A percentile compares a stretch with the other conserved stretches of the same genome.
Conservation (phyloP, 23 red algal genomes). For the Gracilaria vermiculophylla region DNA sequence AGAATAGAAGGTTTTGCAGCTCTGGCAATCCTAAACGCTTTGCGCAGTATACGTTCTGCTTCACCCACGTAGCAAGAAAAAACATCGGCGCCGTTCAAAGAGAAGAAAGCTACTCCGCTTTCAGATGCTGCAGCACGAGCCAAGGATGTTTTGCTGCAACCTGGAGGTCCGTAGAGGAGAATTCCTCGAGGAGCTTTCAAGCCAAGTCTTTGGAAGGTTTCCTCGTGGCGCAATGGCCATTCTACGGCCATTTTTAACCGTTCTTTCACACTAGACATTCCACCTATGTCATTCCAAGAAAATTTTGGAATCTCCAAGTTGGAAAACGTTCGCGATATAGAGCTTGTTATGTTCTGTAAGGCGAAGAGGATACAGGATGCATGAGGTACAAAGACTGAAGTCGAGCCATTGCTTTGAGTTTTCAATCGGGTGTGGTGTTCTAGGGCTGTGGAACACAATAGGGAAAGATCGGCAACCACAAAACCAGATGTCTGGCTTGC, state of each 20-base stretch:
- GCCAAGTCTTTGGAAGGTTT: constrained; percentile 44
- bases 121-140: constrained; percentile 67
- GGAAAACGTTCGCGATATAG: too few relatives aligned
- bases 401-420: too few relatives aligned
- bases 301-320: not conserved
- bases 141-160: constrained; percentile 87
- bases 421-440: not conserved
- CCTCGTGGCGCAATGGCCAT: constrained; percentile 69
- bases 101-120: constrained; percentile 51
- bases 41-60: constrained; percentile 75
- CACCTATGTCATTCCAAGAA: constrained; percentile 68
- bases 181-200: constrained; percentile 79
- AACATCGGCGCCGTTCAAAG: constrained; percentile 65
- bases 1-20: constrained; percentile 69
- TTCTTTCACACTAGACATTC: constrained; percentile 52
- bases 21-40: constrained; percentile 75
- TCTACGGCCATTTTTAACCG: constrained; percentile 72
- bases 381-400: too few relatives aligned
- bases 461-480: constrained; percentile 66
- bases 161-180: constrained; percentile 87
- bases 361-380: too few relatives aligned
- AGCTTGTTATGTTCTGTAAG: too few relatives aligned
- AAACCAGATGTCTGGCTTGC: constrained; percentile 68
- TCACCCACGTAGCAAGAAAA: constrained; percentile 88
- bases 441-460: constrained; percentile 28